Evolutionary conservation across 2,329 filamentous ascomycete genomes (phyloP).

Genomic region (Neonectria hederae): DNA sequence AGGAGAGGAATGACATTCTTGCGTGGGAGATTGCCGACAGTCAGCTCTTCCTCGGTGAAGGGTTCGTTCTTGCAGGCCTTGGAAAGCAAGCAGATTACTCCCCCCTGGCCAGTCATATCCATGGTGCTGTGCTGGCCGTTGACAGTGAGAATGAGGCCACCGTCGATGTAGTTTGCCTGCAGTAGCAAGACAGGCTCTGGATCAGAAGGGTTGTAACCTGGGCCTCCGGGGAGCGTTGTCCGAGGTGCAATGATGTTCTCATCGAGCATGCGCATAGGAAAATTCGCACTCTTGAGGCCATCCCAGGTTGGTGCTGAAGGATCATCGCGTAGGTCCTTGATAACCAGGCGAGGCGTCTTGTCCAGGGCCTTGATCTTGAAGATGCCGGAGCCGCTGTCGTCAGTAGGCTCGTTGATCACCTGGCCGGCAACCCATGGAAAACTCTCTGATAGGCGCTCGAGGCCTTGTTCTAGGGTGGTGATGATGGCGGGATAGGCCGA

Average conservation of each 20-base stretch:
- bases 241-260: slow-evolving; percentile 54
- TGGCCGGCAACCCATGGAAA: slow-evolving; percentile 61
- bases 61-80: slow-evolving; percentile 58
- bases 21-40: slow-evolving; percentile 53
- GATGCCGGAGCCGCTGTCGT: slow-evolving; percentile 42
- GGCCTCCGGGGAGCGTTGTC: slow-evolving; percentile 49
- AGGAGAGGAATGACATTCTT: slow-evolving; percentile 52
- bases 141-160: slow-evolving; percentile 61
- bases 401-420: slow-evolving; percentile 46
- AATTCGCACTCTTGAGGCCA: slow-evolving; percentile 48
- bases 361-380: slow-evolving; percentile 52
- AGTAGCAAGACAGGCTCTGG: slow-evolving; percentile 54
- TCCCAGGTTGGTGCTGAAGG: slow-evolving; percentile 50
- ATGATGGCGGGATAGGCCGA: slow-evolving; percentile 40
- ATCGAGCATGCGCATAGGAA: slow-evolving; percentile 60
- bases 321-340: slow-evolving; percentile 55
- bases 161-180: slow-evolving; percentile 59
- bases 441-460: slow-evolving; percentile 48
- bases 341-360: slow-evolving; percentile 46
- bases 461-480: slow-evolving; percentile 46
- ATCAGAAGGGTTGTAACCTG: slow-evolving; percentile 34
- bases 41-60: slow-evolving; percentile 57
- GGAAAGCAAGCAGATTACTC: slow-evolving; percentile 57
- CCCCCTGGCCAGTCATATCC: slow-evolving; percentile 61
- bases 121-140: slow-evolving; percentile 58